Conservation (phyloP, 192 early-diverging fungal genomes). For the Coemansia sp. region DNA sequence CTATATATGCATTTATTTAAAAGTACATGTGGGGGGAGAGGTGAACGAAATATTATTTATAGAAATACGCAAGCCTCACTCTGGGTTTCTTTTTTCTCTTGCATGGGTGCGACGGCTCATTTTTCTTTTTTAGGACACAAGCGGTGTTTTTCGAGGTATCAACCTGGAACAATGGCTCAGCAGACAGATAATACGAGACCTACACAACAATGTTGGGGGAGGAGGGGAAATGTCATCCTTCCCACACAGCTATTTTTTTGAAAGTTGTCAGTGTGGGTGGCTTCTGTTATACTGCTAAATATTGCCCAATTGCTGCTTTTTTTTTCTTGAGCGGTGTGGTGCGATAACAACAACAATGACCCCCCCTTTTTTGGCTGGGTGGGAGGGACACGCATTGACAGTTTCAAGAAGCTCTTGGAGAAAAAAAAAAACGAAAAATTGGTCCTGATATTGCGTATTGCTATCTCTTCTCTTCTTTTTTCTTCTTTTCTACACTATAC, state of each 20-base stretch:
- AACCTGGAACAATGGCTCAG: background rate
- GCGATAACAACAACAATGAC: slow-evolving; percentile 10
- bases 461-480: slow-evolving; percentile 13
- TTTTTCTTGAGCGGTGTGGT: background rate
- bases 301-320: slow-evolving; percentile 2
- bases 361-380: background rate
- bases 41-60: background rate
- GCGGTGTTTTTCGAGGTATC: background rate
- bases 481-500: background rate
- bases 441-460: background rate
- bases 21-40: background rate
- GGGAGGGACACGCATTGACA: slow-evolving; percentile 4
- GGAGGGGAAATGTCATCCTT: background rate
- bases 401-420: background rate
- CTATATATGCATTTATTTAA: background rate
- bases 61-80: slow-evolving; percentile 2
- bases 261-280: background rate
- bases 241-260: background rate
- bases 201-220: background rate
- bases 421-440: background rate
- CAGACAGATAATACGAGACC: slow-evolving; percentile 3
- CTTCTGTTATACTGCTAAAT: background rate
- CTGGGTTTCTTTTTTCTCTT: background rate
- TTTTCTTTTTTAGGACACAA: background rate
- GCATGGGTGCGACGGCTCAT: background rate